Base-by-base conservation (phyloP, 129 eudicot genomes). In the Flaveria brownii region DNA sequence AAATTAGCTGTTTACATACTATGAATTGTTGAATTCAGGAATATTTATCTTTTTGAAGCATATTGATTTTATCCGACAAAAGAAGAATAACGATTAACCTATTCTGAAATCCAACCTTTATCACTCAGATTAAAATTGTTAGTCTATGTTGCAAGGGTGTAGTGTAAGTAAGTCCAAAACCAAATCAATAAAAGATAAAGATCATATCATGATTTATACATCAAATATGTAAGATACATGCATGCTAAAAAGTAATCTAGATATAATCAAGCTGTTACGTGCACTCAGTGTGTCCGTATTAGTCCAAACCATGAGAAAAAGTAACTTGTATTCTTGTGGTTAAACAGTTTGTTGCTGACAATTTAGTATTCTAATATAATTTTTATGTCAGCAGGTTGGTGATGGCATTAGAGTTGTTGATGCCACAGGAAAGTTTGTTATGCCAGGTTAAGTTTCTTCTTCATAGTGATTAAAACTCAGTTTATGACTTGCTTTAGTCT, bases 401-500 rank as follows among this genome's bases (percentile, higher is more conserved):
- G 96, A 91, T 75, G 99, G 79, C 22, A 89, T 91, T 79, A 82
- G 81, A 68, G 73, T 95, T 69, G 75, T 95, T 50, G 97, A 95
- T 78, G 97, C 99, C 46, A 91, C 88, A 9, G 99, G 99, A 77
- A 95, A 87, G 84, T 89, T 82, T 87, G 99, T 95, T 78, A 89
- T 95, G 99, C 99, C 99, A 75, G 99, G 99, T 94, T 73, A 17
- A 28, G 12, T 65, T 60, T 67, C 13, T 70, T 78, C 23, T 28
- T 17, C 23, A 3, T 41, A 41, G 42, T 41, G 18, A 16, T 30
- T 30, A 52, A 41, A 5, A 23, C 30, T 77, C 73, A 61, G 28
- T 62, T 62, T 23, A 50, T 66, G 45, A 55, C 42, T 51, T 51
- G 20, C 68, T n/a, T 39, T 2, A 9, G 26, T 62, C 3, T 26